Evolutionary conservation across 2,329 filamentous ascomycete genomes (phyloP).

Genomic region (Pyrenochaeta sp.): DNA sequence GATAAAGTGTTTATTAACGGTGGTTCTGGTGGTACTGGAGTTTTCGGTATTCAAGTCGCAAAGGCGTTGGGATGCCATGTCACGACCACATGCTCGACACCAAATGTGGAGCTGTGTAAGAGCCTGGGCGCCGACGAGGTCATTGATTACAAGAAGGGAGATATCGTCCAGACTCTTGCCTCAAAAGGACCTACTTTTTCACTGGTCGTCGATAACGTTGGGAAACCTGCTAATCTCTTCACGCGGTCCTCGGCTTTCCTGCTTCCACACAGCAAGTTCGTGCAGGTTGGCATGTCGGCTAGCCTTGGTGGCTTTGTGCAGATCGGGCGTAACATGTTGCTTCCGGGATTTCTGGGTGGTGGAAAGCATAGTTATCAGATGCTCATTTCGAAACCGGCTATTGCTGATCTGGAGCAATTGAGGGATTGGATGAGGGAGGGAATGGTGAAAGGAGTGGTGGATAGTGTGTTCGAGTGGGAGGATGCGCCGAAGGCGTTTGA

Average conservation of each 20-base stretch:
- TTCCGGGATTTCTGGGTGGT: constrained; percentile 61
- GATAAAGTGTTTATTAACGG: constrained; percentile 71
- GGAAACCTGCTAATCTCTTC: constrained; percentile 61
- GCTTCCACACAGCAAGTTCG: constrained; percentile 58
- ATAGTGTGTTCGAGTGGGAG: constrained; percentile 64
- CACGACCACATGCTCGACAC: constrained; percentile 65
- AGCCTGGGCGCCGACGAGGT: constrained; percentile 70
- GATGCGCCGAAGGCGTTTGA: constrained; percentile 66
- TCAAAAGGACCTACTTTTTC: constrained; percentile 60
- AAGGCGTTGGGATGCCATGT: constrained; percentile 68
- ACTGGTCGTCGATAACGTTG: constrained; percentile 67
- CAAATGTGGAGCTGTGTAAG: constrained; percentile 66
- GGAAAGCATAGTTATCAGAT: constrained; percentile 57
- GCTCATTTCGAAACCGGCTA: constrained; percentile 48
- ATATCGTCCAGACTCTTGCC: constrained; percentile 59
- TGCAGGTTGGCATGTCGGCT: constrained; percentile 35
- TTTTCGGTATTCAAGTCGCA: constrained; percentile 69
- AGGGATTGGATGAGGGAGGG: constrained; percentile 66
- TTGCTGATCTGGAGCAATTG: constrained; percentile 59
- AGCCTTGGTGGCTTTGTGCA: constrained; percentile 35
- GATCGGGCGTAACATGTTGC: constrained; percentile 50
- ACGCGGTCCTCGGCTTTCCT: constrained; percentile 62
- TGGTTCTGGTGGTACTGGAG: constrained; percentile 68
- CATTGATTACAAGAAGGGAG: constrained; percentile 64
- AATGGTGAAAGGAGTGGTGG: constrained; percentile 65